phyloP scores from a whole-genome alignment of 1,284 basidiomycete genomes.

The Gymnopus androsaceus region DNA sequence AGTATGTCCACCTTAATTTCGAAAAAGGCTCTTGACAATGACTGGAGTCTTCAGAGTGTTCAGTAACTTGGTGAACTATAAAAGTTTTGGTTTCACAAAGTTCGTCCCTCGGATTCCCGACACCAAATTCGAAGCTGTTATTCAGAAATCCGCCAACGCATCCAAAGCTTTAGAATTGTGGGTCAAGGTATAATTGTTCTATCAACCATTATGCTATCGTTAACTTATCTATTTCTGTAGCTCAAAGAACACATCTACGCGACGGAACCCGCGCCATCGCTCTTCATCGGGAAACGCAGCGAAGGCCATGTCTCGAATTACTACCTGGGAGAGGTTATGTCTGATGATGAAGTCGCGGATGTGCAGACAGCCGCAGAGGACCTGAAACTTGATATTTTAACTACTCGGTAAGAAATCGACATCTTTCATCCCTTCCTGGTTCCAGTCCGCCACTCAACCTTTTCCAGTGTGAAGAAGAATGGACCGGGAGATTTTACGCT shows the following conservation, averaged over 20 bases:
- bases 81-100: conserved; percentile 82
- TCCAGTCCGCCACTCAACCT: background rate
- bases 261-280: conserved; percentile 57
- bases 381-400: conserved; percentile 70
- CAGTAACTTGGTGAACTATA: conserved; percentile 79
- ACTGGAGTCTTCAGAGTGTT: conserved; percentile 48
- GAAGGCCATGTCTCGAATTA: conserved; percentile 81
- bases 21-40: background rate
- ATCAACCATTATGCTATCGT: conserved; percentile 9
- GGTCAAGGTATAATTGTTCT: conserved; percentile 49
- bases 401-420: conserved; percentile 66
- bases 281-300: conserved; percentile 78
- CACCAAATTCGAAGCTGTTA: conserved; percentile 62
- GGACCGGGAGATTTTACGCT: conserved; percentile 61
- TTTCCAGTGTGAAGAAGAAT: conserved; percentile 57
- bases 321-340: conserved; percentile 71
- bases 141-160: conserved; percentile 61
- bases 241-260: conserved; percentile 75
- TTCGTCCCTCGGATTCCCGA: conserved; percentile 70
- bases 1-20: conserved; percentile 39
- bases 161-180: conserved; percentile 59
- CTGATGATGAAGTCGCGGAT: conserved; percentile 72
- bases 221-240: conserved; percentile 33
- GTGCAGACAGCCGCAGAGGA: conserved; percentile 77
- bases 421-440: background rate